Percentiles rank a stretch among this genome's conserved stretches.
phyloP scores from a whole-genome alignment of 1,284 basidiomycete genomes.

The Retiboletus flavoniger region DNA sequence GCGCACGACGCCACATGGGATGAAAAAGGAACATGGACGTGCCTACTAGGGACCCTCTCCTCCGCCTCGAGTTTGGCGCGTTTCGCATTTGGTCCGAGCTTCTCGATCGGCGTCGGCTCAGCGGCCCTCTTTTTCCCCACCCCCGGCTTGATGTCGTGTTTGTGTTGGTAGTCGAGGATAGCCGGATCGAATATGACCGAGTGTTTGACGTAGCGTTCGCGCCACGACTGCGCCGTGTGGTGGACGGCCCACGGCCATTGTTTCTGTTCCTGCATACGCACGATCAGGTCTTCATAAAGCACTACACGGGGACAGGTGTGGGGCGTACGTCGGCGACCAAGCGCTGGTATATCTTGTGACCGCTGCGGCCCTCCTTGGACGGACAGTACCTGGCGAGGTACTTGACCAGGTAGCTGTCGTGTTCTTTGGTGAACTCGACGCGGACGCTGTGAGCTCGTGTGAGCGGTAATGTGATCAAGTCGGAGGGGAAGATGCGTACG shows the following conservation, averaged over 20 bases:
- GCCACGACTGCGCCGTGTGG: slow-evolving; percentile 57
- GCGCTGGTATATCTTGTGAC: slow-evolving; percentile 39
- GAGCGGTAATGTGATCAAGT: background rate
- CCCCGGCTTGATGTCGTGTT: background rate
- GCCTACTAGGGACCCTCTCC: slow-evolving; percentile 3
- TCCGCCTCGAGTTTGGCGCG: slow-evolving; percentile 9
- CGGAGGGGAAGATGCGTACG: slow-evolving; percentile 6
- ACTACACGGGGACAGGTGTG: too few species aligned
- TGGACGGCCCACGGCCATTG: slow-evolving; percentile 45
- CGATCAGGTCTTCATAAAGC: background rate
- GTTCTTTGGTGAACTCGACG: slow-evolving; percentile 12
- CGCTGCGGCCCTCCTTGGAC: slow-evolving; percentile 36
- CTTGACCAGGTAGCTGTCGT: slow-evolving; percentile 20
- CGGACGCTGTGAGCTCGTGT: slow-evolving; percentile 17
- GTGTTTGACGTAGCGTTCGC: slow-evolving; percentile 49
- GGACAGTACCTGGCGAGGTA: slow-evolving; percentile 28
- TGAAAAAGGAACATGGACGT: background rate
- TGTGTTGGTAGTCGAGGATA: slow-evolving; percentile 36
- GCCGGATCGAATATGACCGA: slow-evolving; percentile 39
- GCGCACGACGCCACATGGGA: background rate
- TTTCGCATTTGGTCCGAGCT: slow-evolving; percentile 2
- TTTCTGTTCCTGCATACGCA: slow-evolving; percentile 2
- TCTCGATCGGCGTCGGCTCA: slow-evolving; percentile 2
- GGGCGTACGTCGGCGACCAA: slow-evolving; percentile 38
- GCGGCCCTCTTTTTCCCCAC: slow-evolving; percentile 5